phyloP scores from a whole-genome alignment of 140 eudicot genomes.

The Oenanthe javanica region DNA sequence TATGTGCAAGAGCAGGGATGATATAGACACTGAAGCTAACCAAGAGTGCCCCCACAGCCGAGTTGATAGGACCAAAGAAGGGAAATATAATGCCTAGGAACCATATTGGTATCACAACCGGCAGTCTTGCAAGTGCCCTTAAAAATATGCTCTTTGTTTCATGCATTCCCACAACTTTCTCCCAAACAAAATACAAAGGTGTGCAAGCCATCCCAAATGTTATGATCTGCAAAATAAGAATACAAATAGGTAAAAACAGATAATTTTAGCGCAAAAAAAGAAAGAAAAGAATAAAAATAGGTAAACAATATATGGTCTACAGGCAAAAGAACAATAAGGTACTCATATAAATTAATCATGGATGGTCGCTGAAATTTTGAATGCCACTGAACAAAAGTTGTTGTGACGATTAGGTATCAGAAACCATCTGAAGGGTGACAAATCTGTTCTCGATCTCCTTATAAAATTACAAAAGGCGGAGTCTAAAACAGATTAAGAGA shows the following conservation, averaged over 20 bases:
- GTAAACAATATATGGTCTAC: too few species aligned
- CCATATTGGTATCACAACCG: conserved; percentile 95
- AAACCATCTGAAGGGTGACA: too few species aligned
- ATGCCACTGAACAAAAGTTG: too few species aligned
- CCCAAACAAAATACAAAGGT: conserved; percentile 91
- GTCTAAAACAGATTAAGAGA: not conserved
- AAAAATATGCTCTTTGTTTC: conserved; percentile 93
- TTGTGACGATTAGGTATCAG: too few species aligned
- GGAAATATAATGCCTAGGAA: conserved; percentile 87
- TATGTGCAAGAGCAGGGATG: conserved; percentile 89
- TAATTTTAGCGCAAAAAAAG: too few species aligned
- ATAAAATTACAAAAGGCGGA: too few species aligned
- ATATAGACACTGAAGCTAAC: conserved; percentile 98
- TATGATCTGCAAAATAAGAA: conserved; percentile 43
- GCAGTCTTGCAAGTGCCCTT: conserved; percentile 88
- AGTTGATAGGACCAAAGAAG: conserved; percentile 92
- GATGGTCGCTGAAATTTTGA: not conserved
- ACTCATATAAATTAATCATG: not conserved
- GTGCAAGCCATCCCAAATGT: conserved; percentile 98
- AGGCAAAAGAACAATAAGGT: too few species aligned
- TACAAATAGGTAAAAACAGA: not conserved
- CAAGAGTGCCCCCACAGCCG: conserved; percentile 86
- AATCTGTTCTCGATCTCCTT: too few species aligned
- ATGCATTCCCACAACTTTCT: conserved; percentile 92
- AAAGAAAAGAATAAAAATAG: too few species aligned